Base-by-base conservation (phyloP, 192 early-diverging fungal species). In the Coemansia erecta region DNA sequence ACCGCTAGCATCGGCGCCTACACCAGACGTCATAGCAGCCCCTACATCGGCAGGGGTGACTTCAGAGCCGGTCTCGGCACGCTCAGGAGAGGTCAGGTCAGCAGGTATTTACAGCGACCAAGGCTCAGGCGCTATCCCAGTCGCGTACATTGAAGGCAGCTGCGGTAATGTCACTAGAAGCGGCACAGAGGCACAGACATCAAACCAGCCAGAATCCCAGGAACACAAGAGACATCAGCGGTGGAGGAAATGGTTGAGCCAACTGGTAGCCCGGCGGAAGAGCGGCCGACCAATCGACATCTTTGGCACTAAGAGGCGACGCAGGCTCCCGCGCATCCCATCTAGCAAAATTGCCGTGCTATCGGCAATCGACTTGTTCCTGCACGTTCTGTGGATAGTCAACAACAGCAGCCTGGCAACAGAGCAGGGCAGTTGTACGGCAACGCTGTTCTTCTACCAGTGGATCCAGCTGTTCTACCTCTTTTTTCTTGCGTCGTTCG, bases 321-420 rank as follows among this genome's bases (percentile, higher is more conserved):
- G 72, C 21, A 59, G 53, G 19, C 22, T 69, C 11, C 57, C 68
- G 4, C 56, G 73, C 2, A 69, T 60, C 15, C 73, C 73, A 31
- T 77, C 73, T 8, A 66, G 60, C 46, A 77, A 77, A 54, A 70
- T 69, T 3, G 73, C 73, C 11, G 49, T 77, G 9, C 60, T 77
- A 0, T 70, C 73, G 17, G 63, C 55, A 10, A 63, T 77, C 12
- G 73, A 77, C 28, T 49, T 70, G 8, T 35, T 77, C 3, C 13
- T 77, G 51, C 73, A 77, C 31, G 21, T 60, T 4, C 28, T 69
- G 14, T 77, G 73, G 73, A 67, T 77, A 3, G 19, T 63, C 26
- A 77, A 77, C 57, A 70, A 67, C 6, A 65, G 60, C 10, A 65
- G 60, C 10, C 26, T 63, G 2, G 15, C 67, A 0, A 31, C 22